Conservation (phyloP, 805 yeast genomes). For the Yamadazyma kitorensis region DNA sequence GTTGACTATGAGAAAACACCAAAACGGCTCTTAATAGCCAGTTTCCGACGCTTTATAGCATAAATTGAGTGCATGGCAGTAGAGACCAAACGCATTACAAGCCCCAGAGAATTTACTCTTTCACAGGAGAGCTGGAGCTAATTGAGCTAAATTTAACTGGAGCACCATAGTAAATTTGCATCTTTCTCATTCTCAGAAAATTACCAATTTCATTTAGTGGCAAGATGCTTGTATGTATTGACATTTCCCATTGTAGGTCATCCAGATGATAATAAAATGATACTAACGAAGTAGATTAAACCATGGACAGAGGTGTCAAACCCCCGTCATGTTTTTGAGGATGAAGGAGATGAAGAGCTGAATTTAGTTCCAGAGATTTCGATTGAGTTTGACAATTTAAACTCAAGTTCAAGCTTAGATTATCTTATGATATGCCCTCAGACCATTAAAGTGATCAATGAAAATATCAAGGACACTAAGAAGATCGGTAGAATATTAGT, state of each 20-base stretch:
- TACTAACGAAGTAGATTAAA: slow-evolving; percentile 26
- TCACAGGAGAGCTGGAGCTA: too few relatives aligned
- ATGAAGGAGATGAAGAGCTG: slow-evolving; percentile 26
- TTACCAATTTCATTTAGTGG: neutral
- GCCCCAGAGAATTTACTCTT: too few relatives aligned
- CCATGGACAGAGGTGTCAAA: slow-evolving; percentile 47
- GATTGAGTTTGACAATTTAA: slow-evolving; percentile 14
- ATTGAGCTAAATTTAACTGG: too few relatives aligned
- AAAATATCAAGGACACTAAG: slow-evolving; percentile 13
- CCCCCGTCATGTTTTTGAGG: slow-evolving; percentile 53
- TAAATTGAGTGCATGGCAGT: too few relatives aligned
- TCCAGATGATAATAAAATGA: too few relatives aligned
- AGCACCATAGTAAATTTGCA: too few relatives aligned
- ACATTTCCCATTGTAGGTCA: too few relatives aligned
- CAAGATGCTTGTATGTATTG: slow-evolving; percentile 21
- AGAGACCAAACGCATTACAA: too few relatives aligned
- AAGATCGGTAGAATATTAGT: slow-evolving; percentile 6
- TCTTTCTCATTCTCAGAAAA: neutral
- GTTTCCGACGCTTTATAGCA: too few relatives aligned
- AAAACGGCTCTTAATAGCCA: too few relatives aligned
- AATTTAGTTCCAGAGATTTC: slow-evolving; percentile 26
- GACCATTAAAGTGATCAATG: slow-evolving; percentile 19
- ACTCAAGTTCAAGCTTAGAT: slow-evolving; percentile 13
- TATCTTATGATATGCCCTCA: slow-evolving; percentile 29
- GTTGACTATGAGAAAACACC: too few relatives aligned